Conservation (phyloP, 441 rosid species). For the Euphorbia schlechtendalii region DNA sequence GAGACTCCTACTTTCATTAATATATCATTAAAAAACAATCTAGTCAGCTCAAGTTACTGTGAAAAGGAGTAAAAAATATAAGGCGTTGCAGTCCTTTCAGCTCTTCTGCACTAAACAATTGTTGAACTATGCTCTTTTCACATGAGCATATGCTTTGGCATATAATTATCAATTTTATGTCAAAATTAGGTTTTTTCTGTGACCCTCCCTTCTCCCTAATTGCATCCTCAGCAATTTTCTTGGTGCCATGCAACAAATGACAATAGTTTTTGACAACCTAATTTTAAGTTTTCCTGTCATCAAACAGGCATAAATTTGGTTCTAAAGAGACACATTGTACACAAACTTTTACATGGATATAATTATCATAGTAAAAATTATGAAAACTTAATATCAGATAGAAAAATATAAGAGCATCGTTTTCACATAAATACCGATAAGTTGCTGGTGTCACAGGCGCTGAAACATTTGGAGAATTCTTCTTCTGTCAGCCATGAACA, state of each 20-base stretch:
- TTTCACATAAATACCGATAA: constrained; percentile 44
- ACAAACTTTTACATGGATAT: neutral
- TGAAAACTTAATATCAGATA: neutral
- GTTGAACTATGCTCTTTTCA: neutral
- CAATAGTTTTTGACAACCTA: neutral
- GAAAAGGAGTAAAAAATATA: neutral
- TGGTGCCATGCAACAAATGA: neutral
- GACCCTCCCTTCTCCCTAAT: neutral
- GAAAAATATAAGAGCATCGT: constrained; percentile 11
- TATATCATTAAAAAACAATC: neutral
- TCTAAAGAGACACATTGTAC: neutral
- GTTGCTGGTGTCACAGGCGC: constrained; percentile 50
- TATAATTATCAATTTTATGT: neutral
- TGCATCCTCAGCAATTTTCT: neutral
- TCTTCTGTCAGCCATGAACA: constrained; percentile 92
- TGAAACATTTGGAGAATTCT: constrained; percentile 47
- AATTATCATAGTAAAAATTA: neutral
- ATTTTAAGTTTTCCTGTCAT: neutral
- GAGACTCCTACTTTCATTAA: neutral
- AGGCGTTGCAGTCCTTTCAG: neutral
- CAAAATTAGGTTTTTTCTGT: neutral
- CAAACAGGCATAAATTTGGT: neutral
- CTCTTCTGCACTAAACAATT: neutral
- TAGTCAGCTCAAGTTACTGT: neutral
- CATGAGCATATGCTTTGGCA: neutral